phyloP scores from a whole-genome alignment of 129 eudicot species.

The Pulicaria dysenterica region DNA sequence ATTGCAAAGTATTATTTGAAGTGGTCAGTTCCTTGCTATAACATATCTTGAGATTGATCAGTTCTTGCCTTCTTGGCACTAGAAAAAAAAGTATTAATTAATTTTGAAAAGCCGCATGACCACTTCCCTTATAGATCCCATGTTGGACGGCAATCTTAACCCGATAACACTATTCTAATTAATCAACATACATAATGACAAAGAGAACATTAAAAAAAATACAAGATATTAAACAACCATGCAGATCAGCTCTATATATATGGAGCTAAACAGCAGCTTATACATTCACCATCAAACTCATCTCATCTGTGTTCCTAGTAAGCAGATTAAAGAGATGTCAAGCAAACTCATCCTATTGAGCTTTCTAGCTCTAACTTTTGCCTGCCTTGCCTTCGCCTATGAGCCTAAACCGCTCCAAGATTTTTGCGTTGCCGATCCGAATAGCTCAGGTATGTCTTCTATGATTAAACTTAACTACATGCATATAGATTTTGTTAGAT shows the following conservation, averaged over 20 bases:
- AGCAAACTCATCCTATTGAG: constrained; percentile 22
- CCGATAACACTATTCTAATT: background rate
- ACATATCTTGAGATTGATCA: constrained; percentile 18
- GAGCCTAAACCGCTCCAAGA: constrained; percentile 50
- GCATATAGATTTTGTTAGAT: background rate
- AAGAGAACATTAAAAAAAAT: background rate
- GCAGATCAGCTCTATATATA: constrained; percentile 14
- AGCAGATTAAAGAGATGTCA: constrained; percentile 3
- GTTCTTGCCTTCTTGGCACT: constrained; percentile 20
- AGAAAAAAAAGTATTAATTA: background rate
- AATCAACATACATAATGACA: background rate
- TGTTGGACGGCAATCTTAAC: constrained; percentile 10
- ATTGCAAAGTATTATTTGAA: too few relatives aligned
- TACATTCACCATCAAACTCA: constrained; percentile 11
- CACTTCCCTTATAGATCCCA: constrained; percentile 8
- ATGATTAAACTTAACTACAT: background rate
- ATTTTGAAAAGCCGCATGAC: constrained; percentile 5
- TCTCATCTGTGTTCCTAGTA: constrained; percentile 11
- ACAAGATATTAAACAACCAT: constrained; percentile 12
- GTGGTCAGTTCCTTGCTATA: background rate
- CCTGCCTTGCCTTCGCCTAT: constrained; percentile 26
- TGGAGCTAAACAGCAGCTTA: constrained; percentile 13
- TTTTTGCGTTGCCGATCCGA: constrained; percentile 49
- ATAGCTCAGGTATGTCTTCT: constrained; percentile 31
- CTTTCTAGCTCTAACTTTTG: constrained; percentile 21